These are phyloP conservation scores for Aureobasidium uvarum DNA, from an alignment of 2,329 filamentous ascomycete species.

Conservation along the genomic window DNA sequence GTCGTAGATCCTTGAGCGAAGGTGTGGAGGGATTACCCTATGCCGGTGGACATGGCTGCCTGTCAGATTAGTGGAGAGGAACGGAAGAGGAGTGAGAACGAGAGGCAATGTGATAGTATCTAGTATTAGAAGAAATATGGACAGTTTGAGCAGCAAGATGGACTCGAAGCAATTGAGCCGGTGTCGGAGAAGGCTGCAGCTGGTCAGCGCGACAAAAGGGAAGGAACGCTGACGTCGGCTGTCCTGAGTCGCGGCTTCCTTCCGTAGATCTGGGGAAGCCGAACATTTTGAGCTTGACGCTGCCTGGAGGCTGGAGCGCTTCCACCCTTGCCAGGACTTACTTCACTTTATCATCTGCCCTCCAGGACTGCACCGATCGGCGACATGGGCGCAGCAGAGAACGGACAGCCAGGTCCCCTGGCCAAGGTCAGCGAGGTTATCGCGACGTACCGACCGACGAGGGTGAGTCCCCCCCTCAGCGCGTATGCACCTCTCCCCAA, in stretches of 20 bases:
- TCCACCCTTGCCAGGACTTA: background rate
- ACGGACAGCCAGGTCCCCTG: conserved; percentile 35
- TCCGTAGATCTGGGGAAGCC: conserved; percentile 13
- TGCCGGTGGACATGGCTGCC: conserved; percentile 48
- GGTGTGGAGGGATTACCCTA: conserved; percentile 40
- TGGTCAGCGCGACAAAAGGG: background rate
- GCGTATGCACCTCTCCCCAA: conserved; percentile 20
- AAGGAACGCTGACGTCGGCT: background rate
- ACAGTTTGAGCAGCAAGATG: background rate
- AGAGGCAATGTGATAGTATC: background rate
- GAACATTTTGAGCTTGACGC: conserved; percentile 14
- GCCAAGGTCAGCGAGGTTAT: conserved; percentile 74
- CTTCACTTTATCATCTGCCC: background rate
- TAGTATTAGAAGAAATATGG: background rate
- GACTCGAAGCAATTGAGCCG: conserved; percentile 7
- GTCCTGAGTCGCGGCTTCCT: conserved; percentile 14
- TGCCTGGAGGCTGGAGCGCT: conserved; percentile 1
- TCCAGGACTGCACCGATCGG: background rate
- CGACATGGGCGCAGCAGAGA: conserved; percentile 19
- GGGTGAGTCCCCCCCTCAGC: conserved; percentile 54
- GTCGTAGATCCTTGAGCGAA: background rate
- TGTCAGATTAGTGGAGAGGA: background rate
- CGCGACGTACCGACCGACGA: conserved; percentile 72
- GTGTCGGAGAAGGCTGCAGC: conserved; percentile 14
- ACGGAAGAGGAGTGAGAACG: background rate